phyloP scores from a whole-genome alignment of 2,329 filamentous ascomycete genomes.

The Nothopassalora personata region DNA sequence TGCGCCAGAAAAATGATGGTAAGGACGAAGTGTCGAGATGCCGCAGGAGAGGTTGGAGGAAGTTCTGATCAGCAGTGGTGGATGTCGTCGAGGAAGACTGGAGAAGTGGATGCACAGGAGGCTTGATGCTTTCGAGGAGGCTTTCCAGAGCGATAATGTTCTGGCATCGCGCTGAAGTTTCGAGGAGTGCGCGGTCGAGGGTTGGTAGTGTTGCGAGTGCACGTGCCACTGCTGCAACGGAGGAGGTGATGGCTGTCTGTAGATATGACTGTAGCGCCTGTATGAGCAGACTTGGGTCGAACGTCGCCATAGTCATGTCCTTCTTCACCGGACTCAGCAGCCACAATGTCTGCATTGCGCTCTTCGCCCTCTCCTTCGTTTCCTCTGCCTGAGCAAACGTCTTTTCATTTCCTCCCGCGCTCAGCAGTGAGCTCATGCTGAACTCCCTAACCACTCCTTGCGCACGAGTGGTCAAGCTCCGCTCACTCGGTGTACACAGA shows the following conservation, averaged over 20 bases:
- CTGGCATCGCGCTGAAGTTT: slow-evolving; percentile 79
- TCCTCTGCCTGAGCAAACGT: slow-evolving; percentile 65
- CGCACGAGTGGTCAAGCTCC: slow-evolving; percentile 64
- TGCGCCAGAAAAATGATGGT: slow-evolving; percentile 89
- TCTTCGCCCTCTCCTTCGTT: slow-evolving; percentile 64
- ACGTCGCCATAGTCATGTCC: slow-evolving; percentile 42
- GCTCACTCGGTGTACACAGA: slow-evolving; percentile 66
- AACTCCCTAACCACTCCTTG: slow-evolving; percentile 82
- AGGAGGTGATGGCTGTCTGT: slow-evolving; percentile 72
- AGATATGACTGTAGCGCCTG: slow-evolving; percentile 76
- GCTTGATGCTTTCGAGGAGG: slow-evolving; percentile 63
- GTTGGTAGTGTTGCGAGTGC: slow-evolving; percentile 74
- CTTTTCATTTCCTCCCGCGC: slow-evolving; percentile 18
- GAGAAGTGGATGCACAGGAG: slow-evolving; percentile 65
- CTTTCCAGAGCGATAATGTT: slow-evolving; percentile 84
- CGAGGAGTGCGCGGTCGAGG: slow-evolving; percentile 73
- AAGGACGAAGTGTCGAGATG: slow-evolving; percentile 79
- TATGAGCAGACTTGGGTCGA: slow-evolving; percentile 66
- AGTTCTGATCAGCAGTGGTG: slow-evolving; percentile 37
- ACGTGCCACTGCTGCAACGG: slow-evolving; percentile 66
- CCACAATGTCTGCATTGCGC: slow-evolving; percentile 71
- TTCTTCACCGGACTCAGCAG: slow-evolving; percentile 63
- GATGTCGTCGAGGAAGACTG: not conserved
- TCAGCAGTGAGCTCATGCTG: slow-evolving; percentile 57
- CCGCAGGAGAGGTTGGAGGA: slow-evolving; percentile 65